Evolutionary conservation across 306 rosid species (phyloP).

Genomic region (Adenanthera pavonina): DNA sequence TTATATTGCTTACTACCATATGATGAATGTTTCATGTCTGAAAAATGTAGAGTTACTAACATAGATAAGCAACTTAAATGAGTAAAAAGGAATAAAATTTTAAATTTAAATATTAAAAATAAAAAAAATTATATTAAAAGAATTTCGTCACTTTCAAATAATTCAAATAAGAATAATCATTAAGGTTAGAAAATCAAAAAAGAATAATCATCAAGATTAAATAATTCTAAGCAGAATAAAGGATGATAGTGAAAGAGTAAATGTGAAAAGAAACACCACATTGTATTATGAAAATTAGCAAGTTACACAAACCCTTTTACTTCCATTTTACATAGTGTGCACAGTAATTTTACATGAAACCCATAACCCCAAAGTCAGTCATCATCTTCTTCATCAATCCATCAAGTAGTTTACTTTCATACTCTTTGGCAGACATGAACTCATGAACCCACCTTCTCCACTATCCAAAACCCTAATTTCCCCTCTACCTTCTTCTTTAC

Average conservation of each 20-base stretch:
- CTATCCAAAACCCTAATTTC: constrained; percentile 54
- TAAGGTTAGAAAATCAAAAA: too few relatives aligned
- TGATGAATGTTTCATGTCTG: too few relatives aligned
- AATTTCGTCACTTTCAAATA: neutral
- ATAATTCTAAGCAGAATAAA: neutral
- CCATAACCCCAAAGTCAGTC: constrained; percentile 38
- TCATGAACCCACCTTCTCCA: constrained; percentile 57
- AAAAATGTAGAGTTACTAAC: too few relatives aligned
- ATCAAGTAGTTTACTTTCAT: constrained; percentile 61
- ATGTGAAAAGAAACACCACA: constrained; percentile 35
- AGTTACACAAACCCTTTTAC: constrained; percentile 51
- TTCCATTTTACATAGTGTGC: constrained; percentile 38
- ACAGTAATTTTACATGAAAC: constrained; percentile 44
- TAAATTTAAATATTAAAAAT: neutral
- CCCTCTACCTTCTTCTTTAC: constrained; percentile 46
- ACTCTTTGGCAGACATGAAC: constrained; percentile 69
- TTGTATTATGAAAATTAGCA: constrained; percentile 55
- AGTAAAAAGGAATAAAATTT: neutral
- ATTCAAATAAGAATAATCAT: too few relatives aligned
- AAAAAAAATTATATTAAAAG: neutral
- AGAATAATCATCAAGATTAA: too few relatives aligned
- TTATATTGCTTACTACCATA: too few relatives aligned
- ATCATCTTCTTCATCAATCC: constrained; percentile 37
- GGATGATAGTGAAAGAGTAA: neutral
- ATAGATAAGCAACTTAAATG: too few relatives aligned